Evolutionary conservation across 1,284 basidiomycete species (phyloP).

Genomic region (Microbotryum silenes-acaulis): DNA sequence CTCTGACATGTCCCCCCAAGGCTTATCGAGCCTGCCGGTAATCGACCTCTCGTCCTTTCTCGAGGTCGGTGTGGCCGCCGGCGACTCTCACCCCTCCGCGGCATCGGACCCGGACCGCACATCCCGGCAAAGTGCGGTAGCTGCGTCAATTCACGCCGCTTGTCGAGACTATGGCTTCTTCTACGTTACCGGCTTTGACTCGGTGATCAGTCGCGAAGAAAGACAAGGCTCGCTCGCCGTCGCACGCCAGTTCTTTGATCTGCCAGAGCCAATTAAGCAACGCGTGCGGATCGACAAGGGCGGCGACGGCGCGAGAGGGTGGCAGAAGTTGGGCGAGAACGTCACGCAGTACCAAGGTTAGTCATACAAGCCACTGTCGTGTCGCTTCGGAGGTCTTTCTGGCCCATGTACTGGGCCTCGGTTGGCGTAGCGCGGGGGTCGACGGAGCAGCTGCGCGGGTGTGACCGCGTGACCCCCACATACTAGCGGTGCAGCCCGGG

Average conservation of each 20-base stretch:
- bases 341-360: constrained; percentile 74
- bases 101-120: too few species aligned
- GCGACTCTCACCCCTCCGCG: too few species aligned
- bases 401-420: too few species aligned
- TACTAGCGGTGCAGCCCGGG: too few species aligned
- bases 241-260: constrained; percentile 60
- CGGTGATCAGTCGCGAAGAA: constrained; percentile 51
- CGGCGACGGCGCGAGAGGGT: constrained; percentile 43
- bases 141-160: constrained; percentile 59
- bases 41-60: constrained; percentile 38
- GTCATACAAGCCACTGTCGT: constrained; percentile 40
- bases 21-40: constrained; percentile 35
- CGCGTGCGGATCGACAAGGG: constrained; percentile 53
- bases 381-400: neutral
- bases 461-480: too few species aligned
- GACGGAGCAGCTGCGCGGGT: too few species aligned
- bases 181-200: constrained; percentile 56
- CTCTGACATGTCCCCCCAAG: too few species aligned
- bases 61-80: too few species aligned
- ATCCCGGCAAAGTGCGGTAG: constrained; percentile 24
- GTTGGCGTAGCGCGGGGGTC: too few species aligned
- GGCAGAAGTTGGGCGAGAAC: constrained; percentile 58
- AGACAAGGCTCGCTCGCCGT: constrained; percentile 57
- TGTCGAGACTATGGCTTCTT: constrained; percentile 77
- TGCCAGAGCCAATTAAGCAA: constrained; percentile 65